Conservation (phyloP, 2,329 filamentous ascomycete species). For the Chrysoporthe austroafricana region DNA sequence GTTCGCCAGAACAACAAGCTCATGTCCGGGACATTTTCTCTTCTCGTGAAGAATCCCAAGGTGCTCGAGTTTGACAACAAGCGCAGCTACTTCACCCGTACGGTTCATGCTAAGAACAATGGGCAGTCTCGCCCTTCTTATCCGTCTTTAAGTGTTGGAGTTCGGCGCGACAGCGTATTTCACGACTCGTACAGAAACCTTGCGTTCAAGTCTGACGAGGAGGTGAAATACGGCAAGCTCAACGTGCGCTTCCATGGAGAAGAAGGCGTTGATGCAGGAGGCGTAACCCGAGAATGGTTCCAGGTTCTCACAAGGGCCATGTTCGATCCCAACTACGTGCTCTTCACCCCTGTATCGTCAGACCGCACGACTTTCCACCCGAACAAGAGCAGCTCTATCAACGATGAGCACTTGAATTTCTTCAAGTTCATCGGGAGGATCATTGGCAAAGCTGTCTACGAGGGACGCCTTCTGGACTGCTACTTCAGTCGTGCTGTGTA, state of each 20-base stretch:
- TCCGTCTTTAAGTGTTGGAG: conserved; percentile 79
- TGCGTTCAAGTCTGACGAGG: conserved; percentile 93
- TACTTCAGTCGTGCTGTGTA: conserved; percentile 99
- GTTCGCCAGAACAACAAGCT: conserved; percentile 96
- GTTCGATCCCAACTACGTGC: conserved; percentile 97
- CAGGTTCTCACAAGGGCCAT: conserved; percentile 95
- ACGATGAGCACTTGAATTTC: conserved; percentile 93
- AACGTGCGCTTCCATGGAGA: conserved; percentile 97
- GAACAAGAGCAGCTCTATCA: conserved; percentile 91
- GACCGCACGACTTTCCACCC: conserved; percentile 99
- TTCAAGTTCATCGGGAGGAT: conserved; percentile 99
- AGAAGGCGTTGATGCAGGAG: conserved; percentile 96
- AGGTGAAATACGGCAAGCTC: conserved; percentile 99
- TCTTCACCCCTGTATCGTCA: conserved; percentile 95
- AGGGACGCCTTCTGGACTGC: conserved; percentile 92
- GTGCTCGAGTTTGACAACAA: conserved; percentile 99
- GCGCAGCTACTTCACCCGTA: conserved; percentile 96
- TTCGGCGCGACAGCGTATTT: conserved; percentile 95
- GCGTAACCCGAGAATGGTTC: conserved; percentile 98
- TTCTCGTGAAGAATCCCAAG: conserved; percentile 97
- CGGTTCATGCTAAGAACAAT: conserved; percentile 74
- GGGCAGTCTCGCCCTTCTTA: conserved; percentile 69
- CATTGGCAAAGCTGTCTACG: conserved; percentile 97
- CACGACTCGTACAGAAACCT: conserved; percentile 97
- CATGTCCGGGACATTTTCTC: conserved; percentile 96